Evolutionary conservation across 108 stramenopile species (phyloP), one percentile per base, ranked within the genome.

Genomic region (Pinguiococcus pyrenoidosus): DNA sequence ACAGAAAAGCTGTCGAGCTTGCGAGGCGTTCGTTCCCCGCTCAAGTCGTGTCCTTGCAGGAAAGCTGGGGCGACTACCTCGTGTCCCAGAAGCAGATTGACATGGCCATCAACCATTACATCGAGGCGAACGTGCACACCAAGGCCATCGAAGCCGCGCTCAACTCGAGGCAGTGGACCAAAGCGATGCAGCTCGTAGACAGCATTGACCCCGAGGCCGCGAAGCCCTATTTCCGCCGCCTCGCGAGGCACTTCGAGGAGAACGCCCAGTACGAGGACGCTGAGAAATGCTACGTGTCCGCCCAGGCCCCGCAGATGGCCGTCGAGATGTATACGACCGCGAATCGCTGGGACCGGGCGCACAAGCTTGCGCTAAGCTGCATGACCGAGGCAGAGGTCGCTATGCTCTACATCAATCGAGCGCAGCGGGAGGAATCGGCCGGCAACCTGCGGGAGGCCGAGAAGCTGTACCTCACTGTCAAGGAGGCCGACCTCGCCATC

Each of bases 41-140:
- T 10, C 51, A 67, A 18, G 77, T 78, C 10, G 71, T 76, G 14
- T 30, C 55, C 14, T 56, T 78, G 6, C 69, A 78, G 53, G 62
- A 70, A 48, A 26, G 9, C 22, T 78, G 77, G 77, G 77, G 77
- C 10, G 74, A 76, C 47, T 67, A 68, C n/a, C 58, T 78, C 23
- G 55, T 74, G 32, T 13, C 13, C 37, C 43, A 39, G 18, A 71
- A 69, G 35, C 69, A 78, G 53, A 32, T 69, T 5, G 77, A 78
- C 30, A 64, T 66, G 61, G 77, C 77, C 17, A 78, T 78, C 44
- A 65, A 73, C 50, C 77, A 78, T 59, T 78, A 53, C 56, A 73
- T 78, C 48, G 74, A 78, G 38, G 77, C 74, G 4, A 53, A 68
- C 34, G 68, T 64, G 5, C 40, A 67, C 39, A 29, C 4, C 33